phyloP scores from a whole-genome alignment of 2,329 filamentous ascomycete genomes.

The Alternaria alternata region DNA sequence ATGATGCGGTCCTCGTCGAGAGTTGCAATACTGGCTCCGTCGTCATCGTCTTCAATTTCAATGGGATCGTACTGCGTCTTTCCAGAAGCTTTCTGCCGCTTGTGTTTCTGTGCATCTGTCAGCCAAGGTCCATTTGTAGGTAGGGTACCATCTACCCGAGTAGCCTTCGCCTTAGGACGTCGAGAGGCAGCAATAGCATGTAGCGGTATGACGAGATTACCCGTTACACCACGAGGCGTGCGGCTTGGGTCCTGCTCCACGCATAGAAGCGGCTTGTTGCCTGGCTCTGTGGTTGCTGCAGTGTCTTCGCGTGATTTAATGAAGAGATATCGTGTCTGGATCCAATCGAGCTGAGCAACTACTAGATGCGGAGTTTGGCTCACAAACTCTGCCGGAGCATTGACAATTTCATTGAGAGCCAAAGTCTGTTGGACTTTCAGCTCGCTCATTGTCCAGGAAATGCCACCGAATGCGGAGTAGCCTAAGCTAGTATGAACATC shows the following conservation, averaged over 20 bases:
- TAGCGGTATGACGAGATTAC: slow-evolving; percentile 60
- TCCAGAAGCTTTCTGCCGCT: slow-evolving; percentile 41
- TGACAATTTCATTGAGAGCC: slow-evolving; percentile 86
- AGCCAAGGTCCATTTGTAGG: slow-evolving; percentile 5
- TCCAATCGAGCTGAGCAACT: slow-evolving; percentile 80
- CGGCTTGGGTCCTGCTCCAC: slow-evolving; percentile 54
- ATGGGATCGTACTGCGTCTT: slow-evolving; percentile 48
- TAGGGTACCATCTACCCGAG: slow-evolving; percentile 15
- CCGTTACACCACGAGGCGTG: slow-evolving; percentile 52
- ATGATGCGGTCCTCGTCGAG: slow-evolving; percentile 58
- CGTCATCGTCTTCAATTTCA: slow-evolving; percentile 51
- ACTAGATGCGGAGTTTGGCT: slow-evolving; percentile 70
- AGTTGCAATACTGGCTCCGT: slow-evolving; percentile 58
- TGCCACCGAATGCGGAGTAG: slow-evolving; percentile 54
- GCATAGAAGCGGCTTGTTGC: slow-evolving; percentile 34
- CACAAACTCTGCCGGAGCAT: slow-evolving; percentile 70
- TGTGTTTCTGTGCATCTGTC: slow-evolving; percentile 25
- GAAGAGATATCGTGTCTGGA: slow-evolving; percentile 87
- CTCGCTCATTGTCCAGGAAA: slow-evolving; percentile 71
- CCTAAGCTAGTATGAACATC: slow-evolving; percentile 63
- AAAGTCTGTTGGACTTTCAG: slow-evolving; percentile 68
- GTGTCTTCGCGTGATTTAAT: slow-evolving; percentile 51
- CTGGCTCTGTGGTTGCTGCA: slow-evolving; percentile 2
- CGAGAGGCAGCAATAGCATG: slow-evolving; percentile 59
- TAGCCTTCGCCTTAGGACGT: slow-evolving; percentile 38